A percentile compares a stretch with the other conserved stretches of the same genome.
Evolutionary conservation across 1,139 yeast genomes (phyloP).

Genomic region (Maudiozyma humilis): DNA sequence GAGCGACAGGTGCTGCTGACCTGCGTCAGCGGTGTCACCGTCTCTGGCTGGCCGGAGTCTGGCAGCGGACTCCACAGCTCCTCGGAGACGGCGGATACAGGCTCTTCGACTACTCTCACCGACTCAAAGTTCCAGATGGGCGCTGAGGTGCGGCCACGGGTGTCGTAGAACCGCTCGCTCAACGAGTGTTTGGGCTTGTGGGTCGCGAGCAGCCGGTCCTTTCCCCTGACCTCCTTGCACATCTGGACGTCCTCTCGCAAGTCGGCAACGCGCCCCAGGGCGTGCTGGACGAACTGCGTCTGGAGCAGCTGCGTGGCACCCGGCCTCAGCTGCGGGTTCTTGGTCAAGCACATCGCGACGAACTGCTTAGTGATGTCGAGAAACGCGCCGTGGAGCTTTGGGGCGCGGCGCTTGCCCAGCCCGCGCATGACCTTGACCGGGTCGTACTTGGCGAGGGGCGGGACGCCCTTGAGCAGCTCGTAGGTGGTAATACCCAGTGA

Average conservation of each 20-base stretch:
- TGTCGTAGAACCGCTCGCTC: conserved; percentile 26
- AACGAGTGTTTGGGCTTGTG: conserved; percentile 29
- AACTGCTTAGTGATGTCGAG: conserved; percentile 52
- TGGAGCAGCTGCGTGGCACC: conserved; percentile 39
- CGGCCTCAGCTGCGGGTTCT: conserved; percentile 50
- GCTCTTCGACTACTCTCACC: neutral
- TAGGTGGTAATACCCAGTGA: conserved; percentile 77
- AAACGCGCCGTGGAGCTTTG: conserved; percentile 41
- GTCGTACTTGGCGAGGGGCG: conserved; percentile 61
- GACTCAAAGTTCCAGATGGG: conserved; percentile 23
- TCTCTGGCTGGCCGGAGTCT: conserved; percentile 8
- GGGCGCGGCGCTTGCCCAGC: conserved; percentile 65
- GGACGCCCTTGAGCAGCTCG: conserved; percentile 64
- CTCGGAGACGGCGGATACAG: conserved; percentile 1
- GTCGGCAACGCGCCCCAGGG: conserved; percentile 9
- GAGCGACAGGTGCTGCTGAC: conserved; percentile 16
- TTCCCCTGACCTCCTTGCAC: conserved; percentile 19
- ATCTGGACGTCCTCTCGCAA: conserved; percentile 29
- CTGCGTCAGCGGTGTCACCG: conserved; percentile 22
- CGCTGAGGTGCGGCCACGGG: conserved; percentile 8
- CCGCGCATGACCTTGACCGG: conserved; percentile 70
- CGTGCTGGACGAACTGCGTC: conserved; percentile 33
- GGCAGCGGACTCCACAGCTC: conserved; percentile 12
- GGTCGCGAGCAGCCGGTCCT: conserved; percentile 15
- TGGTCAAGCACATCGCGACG: conserved; percentile 49